These are phyloP conservation scores for Panicum virgatum DNA, from an alignment of 202 grass and related monocot genomes.

Conservation along the genomic window DNA sequence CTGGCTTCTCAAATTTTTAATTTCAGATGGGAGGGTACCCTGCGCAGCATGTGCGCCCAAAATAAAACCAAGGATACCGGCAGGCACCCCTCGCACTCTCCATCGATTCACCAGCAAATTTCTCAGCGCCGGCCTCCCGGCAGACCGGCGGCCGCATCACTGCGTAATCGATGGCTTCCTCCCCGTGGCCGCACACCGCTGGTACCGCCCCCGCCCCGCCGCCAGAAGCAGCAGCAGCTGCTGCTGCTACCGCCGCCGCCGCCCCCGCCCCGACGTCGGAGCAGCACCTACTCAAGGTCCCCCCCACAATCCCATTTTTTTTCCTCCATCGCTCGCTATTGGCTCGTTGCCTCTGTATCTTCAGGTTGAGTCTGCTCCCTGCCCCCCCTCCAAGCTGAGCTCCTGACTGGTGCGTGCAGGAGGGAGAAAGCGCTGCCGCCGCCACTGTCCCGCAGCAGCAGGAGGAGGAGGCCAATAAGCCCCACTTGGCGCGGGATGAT, in stretches of 20 bases:
- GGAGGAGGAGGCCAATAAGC: constrained; percentile 30
- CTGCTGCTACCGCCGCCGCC: not conserved
- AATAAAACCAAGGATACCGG: constrained; percentile 29
- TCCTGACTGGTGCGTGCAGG: constrained; percentile 32
- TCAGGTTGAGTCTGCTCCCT: not conserved
- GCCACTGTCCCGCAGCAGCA: not conserved
- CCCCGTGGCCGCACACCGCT: constrained; percentile 16
- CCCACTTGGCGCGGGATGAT: constrained; percentile 17
- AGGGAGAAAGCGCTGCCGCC: constrained; percentile 12
- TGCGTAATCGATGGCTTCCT: constrained; percentile 34
- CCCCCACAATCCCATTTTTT: constrained; percentile 12
- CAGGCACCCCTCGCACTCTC: constrained; percentile 3
- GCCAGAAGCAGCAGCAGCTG: not conserved
- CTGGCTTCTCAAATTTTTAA: constrained; percentile 1
- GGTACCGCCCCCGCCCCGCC: not conserved
- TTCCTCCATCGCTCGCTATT: not conserved
- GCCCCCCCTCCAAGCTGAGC: constrained; percentile 14
- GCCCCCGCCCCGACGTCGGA: constrained; percentile 22
- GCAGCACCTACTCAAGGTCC: constrained; percentile 30
- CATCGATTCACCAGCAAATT: constrained; percentile 25
- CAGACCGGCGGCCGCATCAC: constrained; percentile 11
- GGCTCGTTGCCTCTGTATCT: not conserved
- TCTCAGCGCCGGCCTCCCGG: constrained; percentile 16
- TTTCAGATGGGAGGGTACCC: not conserved
- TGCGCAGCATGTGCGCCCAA: constrained; percentile 23